Evolutionary conservation across 192 early-diverging fungal species (phyloP).

Genomic region (Linnemannia elongata): DNA sequence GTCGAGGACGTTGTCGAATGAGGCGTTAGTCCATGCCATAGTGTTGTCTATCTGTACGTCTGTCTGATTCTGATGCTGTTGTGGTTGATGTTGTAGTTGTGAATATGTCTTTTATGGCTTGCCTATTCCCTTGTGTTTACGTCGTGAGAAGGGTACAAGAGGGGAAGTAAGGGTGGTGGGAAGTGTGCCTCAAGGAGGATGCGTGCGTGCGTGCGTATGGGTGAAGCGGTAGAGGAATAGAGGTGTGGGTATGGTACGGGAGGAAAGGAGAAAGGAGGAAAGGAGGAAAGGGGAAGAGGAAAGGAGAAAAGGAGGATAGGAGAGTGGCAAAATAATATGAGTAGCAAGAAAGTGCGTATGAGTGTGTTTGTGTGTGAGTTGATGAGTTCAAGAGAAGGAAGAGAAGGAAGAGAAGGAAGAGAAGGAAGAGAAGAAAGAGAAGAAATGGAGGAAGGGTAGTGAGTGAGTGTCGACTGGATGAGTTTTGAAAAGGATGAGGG

Average conservation of each 20-base stretch:
- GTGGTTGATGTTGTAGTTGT: not conserved
- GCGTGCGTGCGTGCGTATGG: not conserved
- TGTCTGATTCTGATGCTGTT: conserved; percentile 32
- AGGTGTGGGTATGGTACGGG: not conserved
- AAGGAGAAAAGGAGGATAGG: not conserved
- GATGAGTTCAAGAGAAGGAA: not conserved
- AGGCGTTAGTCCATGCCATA: conserved; percentile 71
- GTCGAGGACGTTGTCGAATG: conserved; percentile 88
- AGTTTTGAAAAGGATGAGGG: too few relatives aligned
- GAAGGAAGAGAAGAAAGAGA: too few relatives aligned
- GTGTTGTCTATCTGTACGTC: conserved; percentile 2
- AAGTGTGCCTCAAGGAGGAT: not conserved
- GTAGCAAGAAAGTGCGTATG: not conserved
- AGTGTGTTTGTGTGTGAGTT: too few relatives aligned
- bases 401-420: not conserved
- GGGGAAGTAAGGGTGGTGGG: too few relatives aligned
- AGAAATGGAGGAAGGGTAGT: not conserved
- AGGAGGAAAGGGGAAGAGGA: not conserved
- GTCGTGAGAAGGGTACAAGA: not conserved
- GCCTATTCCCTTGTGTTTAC: too few relatives aligned
- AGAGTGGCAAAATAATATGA: not conserved
- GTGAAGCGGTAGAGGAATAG: not conserved
- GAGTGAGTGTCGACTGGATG: not conserved
- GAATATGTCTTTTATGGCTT: not conserved
- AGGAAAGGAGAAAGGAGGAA: not conserved